Evolutionary conservation across 1,284 basidiomycete species (phyloP), one percentile per base, ranked within the genome.

Genomic region (Coniferiporia sulphurascens): DNA sequence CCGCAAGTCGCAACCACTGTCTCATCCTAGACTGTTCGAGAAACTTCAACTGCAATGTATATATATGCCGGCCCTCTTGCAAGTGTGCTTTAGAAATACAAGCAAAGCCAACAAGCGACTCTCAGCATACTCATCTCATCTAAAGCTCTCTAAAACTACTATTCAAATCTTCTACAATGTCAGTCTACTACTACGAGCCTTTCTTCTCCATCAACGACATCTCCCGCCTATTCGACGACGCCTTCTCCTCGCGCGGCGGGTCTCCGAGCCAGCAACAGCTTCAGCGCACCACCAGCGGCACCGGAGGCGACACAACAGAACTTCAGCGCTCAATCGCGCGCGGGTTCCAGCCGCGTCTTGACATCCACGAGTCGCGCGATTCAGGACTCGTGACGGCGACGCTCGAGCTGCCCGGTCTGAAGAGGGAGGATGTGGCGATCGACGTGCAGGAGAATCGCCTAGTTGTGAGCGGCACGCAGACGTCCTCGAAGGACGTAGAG

Each of bases 321-420:
- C 53, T 32, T 4, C 15, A 36, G n/a, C 35, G 19, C 9, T 27
- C 56, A 5, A n/a, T 57, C 9, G 34, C 48, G 13, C 56, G 48
- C 13, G 49, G 49, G 19, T 58, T 9, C 55, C 55, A 58, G 44
- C 49, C 56, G 12, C 35, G 49, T 9, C 17, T 58, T n/a, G 56
- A 58, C 32, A 34, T 58, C 12, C 56, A 58, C 36, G 56, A 58
- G 56, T 52, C 48, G 13, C 46, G 46, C 38, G 56, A 41, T 12
- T 12, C 69, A 76, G 80, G 80, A 61, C 59, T 66, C 0, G 73
- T 82, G 38, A 77, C 74, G 0, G 80, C 79, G 15, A 70, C 72
- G 1, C 80, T 83, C 55, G 80, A 83, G 54, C 66, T 83, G 19
- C 79, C 80, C 2, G 78, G 80, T 3, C 17, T 82, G 53, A 74